Base-by-base conservation (phyloP, 352 stramenopile genomes). In the Globisporangium perplexum region DNA sequence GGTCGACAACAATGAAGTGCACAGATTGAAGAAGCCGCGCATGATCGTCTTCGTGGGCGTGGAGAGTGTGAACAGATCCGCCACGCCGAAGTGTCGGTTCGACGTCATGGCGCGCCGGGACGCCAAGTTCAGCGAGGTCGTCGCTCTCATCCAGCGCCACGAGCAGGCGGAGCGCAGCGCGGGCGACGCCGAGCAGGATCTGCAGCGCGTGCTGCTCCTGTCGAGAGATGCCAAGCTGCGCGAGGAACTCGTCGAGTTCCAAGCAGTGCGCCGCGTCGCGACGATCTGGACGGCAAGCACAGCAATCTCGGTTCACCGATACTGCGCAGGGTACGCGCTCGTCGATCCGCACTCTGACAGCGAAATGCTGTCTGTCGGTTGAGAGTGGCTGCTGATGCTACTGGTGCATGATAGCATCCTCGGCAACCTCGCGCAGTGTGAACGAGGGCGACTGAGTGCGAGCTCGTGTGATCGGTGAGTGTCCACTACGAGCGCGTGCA, bases 391-490 rank as follows among this genome's bases (percentile, higher is more conserved):
- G n/a, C n/a, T n/a, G n/a, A n/a, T n/a, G n/a, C n/a, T n/a, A n/a
- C n/a, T n/a, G n/a, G n/a, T n/a, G n/a, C n/a, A n/a, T n/a, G n/a
- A n/a, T 30, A 91, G 81, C 0, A 84, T 91, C 26, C 59, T 91
- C 0, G 69, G 76, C 18, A 88, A 86, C 54, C 39, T 91, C 12
- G 78, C 74, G 0, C 68, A 73, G 35, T 76, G 62, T 3, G 77
- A 86, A 33, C 63, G 65, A 56, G 77, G 70, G 0, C 57, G 78
- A 26, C 63, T 86, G 7, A 85, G 76, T 48, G 76, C 67, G 1
- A 83, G 72, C 36, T 89, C 81, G 1, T 91, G 81, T 53, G 71
- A 73, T 52, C 65, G 71, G 72, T 89, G 54, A 3, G 51, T 5
- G 3, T 31, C 14, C 10, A 42, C 18, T 23, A n/a, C n/a, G n/a